These are phyloP conservation scores for Talaromyces sp. DNA, from an alignment of 2,329 filamentous ascomycete species.

Conservation along the genomic window DNA sequence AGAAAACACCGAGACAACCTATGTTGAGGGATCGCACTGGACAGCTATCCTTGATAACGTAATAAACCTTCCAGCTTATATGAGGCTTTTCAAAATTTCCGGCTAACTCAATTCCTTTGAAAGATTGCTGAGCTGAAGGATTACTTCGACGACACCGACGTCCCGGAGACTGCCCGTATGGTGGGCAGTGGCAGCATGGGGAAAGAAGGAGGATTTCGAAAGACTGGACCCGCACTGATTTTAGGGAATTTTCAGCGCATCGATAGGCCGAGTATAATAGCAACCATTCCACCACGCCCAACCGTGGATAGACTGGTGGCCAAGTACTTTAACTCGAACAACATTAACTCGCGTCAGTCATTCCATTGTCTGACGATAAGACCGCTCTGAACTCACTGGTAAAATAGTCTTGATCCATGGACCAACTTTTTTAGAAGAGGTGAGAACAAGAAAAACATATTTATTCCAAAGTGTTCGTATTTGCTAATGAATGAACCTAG, in stretches of 20 bases:
- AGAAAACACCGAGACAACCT: slow-evolving; percentile 6
- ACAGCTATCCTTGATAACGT: slow-evolving; percentile 7
- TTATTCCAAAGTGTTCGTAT: background rate
- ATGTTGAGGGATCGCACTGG: slow-evolving; percentile 11
- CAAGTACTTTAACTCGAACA: slow-evolving; percentile 3
- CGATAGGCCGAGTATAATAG: slow-evolving; percentile 2
- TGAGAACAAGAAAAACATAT: background rate
- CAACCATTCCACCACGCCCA: slow-evolving; percentile 2
- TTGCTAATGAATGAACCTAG: background rate
- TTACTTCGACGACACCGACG: slow-evolving; percentile 5
- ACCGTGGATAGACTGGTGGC: slow-evolving; percentile 7
- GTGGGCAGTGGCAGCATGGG: background rate
- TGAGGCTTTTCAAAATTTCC: background rate
- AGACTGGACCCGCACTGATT: background rate
- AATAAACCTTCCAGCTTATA: background rate
- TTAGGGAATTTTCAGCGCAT: slow-evolving; percentile 3
- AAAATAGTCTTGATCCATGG: slow-evolving; percentile 5
- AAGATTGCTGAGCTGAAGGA: slow-evolving; percentile 11
- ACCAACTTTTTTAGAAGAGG: slow-evolving; percentile 7
- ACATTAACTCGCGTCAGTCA: slow-evolving; percentile 5
- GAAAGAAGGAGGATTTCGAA: background rate
- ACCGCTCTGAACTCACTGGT: background rate
- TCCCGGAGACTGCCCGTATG: background rate
- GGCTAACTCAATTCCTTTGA: background rate
- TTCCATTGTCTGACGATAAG: background rate